A percentile compares a stretch with the other conserved stretches of the same genome.
Conservation (phyloP, 345 rosid genomes). For the Ceriops tagal region DNA sequence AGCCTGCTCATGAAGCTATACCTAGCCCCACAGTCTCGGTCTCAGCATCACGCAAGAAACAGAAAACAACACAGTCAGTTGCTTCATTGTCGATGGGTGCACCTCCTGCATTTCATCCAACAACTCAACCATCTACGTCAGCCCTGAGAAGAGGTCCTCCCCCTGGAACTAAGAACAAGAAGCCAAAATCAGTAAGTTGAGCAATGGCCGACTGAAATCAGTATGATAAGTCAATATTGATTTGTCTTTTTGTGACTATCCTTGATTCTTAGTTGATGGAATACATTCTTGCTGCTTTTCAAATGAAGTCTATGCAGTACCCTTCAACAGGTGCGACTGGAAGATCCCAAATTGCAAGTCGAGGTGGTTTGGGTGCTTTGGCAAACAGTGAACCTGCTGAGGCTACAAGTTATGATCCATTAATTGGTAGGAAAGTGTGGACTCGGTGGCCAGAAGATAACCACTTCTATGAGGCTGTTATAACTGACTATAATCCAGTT, state of each 20-base stretch:
- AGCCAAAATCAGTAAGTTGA: slow-evolving; percentile 77
- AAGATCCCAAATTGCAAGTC: slow-evolving; percentile 53
- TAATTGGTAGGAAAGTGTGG: slow-evolving; percentile 89
- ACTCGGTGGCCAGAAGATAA: slow-evolving; percentile 97
- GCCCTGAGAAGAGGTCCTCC: slow-evolving; percentile 71
- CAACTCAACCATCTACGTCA: slow-evolving; percentile 85
- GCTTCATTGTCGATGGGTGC: slow-evolving; percentile 80
- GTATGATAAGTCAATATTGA: slow-evolving; percentile 1
- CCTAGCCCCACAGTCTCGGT: slow-evolving; percentile 88
- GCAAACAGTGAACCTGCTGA: slow-evolving; percentile 61
- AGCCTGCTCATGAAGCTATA: slow-evolving; percentile 54
- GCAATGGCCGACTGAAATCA: slow-evolving; percentile 1
- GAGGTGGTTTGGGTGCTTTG: slow-evolving; percentile 44
- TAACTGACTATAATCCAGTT: slow-evolving; percentile 61
- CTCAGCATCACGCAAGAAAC: slow-evolving; percentile 87
- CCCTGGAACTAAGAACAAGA: slow-evolving; percentile 64
- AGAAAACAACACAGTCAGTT: slow-evolving; percentile 69
- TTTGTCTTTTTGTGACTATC: neutral
- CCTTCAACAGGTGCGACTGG: slow-evolving; percentile 61
- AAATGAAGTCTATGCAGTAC: slow-evolving; percentile 63
- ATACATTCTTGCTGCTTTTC: slow-evolving; percentile 27
- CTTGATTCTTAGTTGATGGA: slow-evolving; percentile 20
- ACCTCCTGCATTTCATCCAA: slow-evolving; percentile 70
- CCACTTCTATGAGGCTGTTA: slow-evolving; percentile 83
- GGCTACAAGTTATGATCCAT: slow-evolving; percentile 58